phyloP scores from a whole-genome alignment of 2,329 filamentous ascomycete species.

The Xylaria sp. region DNA sequence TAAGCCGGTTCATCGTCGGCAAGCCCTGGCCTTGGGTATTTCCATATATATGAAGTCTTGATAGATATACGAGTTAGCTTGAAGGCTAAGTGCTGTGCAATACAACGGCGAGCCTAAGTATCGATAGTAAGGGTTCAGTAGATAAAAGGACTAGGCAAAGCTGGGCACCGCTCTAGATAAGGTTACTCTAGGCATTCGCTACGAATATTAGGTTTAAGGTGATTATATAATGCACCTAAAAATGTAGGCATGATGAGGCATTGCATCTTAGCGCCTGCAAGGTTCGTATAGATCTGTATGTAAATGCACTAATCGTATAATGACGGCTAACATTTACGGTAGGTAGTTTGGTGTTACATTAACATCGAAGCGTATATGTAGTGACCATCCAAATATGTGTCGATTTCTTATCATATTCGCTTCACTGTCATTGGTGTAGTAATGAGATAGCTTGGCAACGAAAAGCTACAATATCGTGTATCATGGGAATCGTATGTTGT shows the following conservation, averaged over 20 bases:
- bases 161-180: not conserved
- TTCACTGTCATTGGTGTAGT: conserved; percentile 5
- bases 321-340: conserved; percentile 1
- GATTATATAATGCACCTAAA: not conserved
- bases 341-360: conserved; percentile 1
- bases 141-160: not conserved
- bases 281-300: conserved; percentile 22
- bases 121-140: not conserved
- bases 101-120: not conserved
- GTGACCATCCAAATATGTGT: not conserved
- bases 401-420: not conserved
- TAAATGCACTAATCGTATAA: conserved; percentile 29
- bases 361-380: not conserved
- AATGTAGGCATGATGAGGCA: not conserved
- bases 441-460: conserved; percentile 10
- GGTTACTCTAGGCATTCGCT: not conserved
- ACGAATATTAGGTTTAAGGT: not conserved
- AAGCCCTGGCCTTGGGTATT: not conserved
- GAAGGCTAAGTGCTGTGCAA: not conserved
- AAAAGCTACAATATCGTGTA: not conserved
- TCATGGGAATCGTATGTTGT: not conserved
- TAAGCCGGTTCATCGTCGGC: conserved; percentile 1
- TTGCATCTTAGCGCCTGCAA: conserved; percentile 18
- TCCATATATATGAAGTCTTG: not conserved
- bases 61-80: not conserved